Conservation (phyloP, 73 alveolate genomes). For the Loxodes magnus region DNA sequence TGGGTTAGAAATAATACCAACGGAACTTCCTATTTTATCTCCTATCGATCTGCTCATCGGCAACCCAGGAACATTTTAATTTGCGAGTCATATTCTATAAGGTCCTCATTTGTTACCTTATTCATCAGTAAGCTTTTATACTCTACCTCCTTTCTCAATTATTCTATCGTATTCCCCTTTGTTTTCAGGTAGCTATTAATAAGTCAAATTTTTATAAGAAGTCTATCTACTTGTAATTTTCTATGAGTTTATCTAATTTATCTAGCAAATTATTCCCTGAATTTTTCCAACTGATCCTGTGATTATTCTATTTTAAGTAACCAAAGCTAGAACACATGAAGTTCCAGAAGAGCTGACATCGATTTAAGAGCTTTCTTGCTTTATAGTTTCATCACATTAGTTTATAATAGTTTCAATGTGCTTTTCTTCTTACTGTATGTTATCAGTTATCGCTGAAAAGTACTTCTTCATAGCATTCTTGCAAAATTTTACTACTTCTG, state of each 20-base stretch:
- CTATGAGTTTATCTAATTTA: too few species aligned
- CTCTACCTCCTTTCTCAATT: conserved; percentile 24
- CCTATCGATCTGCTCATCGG: conserved; percentile 45
- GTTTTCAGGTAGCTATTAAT: conserved; percentile 24
- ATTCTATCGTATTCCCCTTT: conserved; percentile 25
- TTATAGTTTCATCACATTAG: too few species aligned
- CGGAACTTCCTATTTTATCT: conserved; percentile 25
- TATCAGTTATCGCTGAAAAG: not conserved
- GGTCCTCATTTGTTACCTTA: conserved; percentile 35
- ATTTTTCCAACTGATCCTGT: too few species aligned
- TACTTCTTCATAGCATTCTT: not conserved
- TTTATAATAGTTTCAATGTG: too few species aligned
- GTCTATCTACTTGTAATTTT: too few species aligned
- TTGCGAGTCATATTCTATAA: conserved; percentile 22
- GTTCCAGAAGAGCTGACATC: too few species aligned
- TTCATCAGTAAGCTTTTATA: conserved; percentile 22
- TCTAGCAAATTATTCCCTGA: too few species aligned
- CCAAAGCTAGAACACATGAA: too few species aligned
- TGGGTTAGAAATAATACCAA: conserved; percentile 40
- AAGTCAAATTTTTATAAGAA: too few species aligned
- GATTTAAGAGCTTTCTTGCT: too few species aligned
- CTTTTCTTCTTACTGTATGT: not conserved
- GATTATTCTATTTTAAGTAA: too few species aligned
- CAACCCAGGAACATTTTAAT: conserved; percentile 32
- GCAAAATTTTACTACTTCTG: conserved; percentile 6